Base-by-base conservation (phyloP, 345 rosid genomes). In the Euphorbia peplus region DNA sequence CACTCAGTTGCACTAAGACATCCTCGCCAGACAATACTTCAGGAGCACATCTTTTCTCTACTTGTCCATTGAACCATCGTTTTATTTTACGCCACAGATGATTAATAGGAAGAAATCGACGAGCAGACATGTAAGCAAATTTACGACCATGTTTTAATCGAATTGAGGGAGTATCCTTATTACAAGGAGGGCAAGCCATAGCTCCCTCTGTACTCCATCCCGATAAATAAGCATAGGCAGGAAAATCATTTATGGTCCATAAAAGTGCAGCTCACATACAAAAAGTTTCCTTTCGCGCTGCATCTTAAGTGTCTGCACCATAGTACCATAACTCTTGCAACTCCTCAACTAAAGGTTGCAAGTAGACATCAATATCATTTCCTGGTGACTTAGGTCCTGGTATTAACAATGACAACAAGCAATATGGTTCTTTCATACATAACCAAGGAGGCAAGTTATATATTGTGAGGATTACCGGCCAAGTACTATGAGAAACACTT, bases 311-410 rank as follows among this genome's bases (percentile, higher is more conserved):
- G 2, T 44, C 4, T 12, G 26, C 7, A 9, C 67, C 67, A 22
- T 9, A 2, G 13, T 0, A 9, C 53, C 66, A 63, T 16, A 63
- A 46, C 5, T 42, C 21, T 14, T 24, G 13, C 11, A 64, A 64
- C 15, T 28, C 61, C 2, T 48, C 18, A 0, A 64, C 18, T 2
- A 64, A 19, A 4, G 68, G 28, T 65, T 21, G 2, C 2, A 30
- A 10, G 37, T 57, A 28, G 19, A 57, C 61, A 57, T 57, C 61
- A 57, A 57, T 57, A 26, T 57, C 39, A 57, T 65, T 60, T 12
- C 48, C 18, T 0, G 11, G 22, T 19, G 26, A 8, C 0, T 39
- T 56, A 6, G 18, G 26, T 0, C 25, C 12, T 1, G 14, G 71
- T 24, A 67, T 67, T 1, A 67, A 22, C 13, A 42, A 16, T 0